Evolutionary conservation across 371 early-diverging fungal genomes (phyloP).

Genomic region (Rhizopus delemar): DNA sequence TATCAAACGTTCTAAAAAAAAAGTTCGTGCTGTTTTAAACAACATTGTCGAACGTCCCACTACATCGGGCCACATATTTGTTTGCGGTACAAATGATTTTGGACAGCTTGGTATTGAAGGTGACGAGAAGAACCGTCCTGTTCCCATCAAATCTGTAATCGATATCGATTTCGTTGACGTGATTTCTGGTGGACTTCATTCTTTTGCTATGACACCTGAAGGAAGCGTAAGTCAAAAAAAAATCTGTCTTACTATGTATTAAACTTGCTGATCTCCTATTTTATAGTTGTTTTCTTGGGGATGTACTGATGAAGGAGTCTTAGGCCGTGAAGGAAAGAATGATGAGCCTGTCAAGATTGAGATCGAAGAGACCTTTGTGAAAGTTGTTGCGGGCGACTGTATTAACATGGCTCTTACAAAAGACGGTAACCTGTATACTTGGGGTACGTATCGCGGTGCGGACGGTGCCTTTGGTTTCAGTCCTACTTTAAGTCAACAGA

Average conservation of each 20-base stretch:
- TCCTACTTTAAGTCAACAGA: constrained; percentile 66
- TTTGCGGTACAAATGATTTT: constrained; percentile 93
- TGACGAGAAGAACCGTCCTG: constrained; percentile 79
- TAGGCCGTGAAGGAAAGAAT: constrained; percentile 90
- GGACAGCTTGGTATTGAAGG: constrained; percentile 96
- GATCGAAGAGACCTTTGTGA: constrained; percentile 64
- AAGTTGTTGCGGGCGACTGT: constrained; percentile 94
- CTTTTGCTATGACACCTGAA: constrained; percentile 75
- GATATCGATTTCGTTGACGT: constrained; percentile 72
- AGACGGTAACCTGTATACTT: constrained; percentile 85
- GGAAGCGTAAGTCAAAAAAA: constrained; percentile 67
- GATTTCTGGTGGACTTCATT: constrained; percentile 89
- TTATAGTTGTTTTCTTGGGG: constrained; percentile 90
- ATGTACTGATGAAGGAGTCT: constrained; percentile 97
- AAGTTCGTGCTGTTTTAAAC: constrained; percentile 8
- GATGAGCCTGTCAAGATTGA: constrained; percentile 49
- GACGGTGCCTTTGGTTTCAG: constrained; percentile 77
- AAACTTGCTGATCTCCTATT: not conserved
- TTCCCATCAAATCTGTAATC: constrained; percentile 65
- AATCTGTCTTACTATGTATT: not conserved
- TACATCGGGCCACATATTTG: constrained; percentile 73
- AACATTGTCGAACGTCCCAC: constrained; percentile 27
- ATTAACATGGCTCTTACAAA: constrained; percentile 87
- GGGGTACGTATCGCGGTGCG: constrained; percentile 90
- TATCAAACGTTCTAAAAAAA: constrained; percentile 7